phyloP scores from a whole-genome alignment of 176 grass and related monocot genomes.

The Miscanthus lutarioriparius region DNA sequence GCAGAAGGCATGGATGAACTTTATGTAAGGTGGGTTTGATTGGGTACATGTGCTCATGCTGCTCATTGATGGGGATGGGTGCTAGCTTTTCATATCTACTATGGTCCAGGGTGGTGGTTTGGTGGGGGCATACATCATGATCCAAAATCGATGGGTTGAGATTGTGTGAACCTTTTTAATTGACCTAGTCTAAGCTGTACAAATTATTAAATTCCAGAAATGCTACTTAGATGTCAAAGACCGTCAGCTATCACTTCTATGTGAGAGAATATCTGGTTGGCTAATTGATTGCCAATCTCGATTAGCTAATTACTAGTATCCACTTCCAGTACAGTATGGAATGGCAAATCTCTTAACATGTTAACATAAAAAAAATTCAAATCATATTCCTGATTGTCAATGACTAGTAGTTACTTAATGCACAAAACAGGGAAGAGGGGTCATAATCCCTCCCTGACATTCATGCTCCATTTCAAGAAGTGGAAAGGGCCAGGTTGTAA shows the following conservation, averaged over 20 bases:
- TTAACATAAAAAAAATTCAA: not conserved
- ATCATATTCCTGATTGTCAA: not conserved
- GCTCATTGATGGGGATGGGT: not conserved
- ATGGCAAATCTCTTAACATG: not conserved
- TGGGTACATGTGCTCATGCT: not conserved
- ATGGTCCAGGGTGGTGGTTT: not conserved
- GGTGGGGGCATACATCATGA: not conserved
- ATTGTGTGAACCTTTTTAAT: not conserved
- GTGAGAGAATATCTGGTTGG: no score
- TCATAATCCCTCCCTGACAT: not conserved
- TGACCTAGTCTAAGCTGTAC: not conserved
- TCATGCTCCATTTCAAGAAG: not conserved
- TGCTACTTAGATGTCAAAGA: not conserved
- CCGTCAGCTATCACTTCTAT: not conserved
- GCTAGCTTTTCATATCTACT: not conserved
- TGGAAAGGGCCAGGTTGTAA: not conserved
- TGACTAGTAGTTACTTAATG: not conserved
- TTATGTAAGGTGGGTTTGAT: slow-evolving; percentile 8
- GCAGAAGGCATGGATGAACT: not conserved
- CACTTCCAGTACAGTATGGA: not conserved
- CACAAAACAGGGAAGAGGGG: not conserved
- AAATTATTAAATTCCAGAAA: not conserved
- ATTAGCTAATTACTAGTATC: not conserved
- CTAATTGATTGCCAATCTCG: no score
- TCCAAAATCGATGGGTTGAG: not conserved